These are phyloP conservation scores for Arthrobotrys sphaeroides DNA, from an alignment of 2,329 filamentous ascomycete genomes.

Conservation along the genomic window DNA sequence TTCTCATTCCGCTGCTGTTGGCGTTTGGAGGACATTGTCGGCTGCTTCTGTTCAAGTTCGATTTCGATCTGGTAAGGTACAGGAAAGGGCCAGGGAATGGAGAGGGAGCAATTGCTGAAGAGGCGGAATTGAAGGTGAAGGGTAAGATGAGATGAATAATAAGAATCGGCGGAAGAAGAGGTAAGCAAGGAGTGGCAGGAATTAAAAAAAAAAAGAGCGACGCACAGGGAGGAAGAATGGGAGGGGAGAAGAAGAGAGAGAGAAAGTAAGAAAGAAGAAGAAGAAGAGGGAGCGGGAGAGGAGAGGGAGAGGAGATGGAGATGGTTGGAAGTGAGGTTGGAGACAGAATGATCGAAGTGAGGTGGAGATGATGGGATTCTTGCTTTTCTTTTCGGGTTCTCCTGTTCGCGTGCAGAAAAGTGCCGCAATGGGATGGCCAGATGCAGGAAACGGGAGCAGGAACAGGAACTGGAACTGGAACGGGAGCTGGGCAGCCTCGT, in stretches of 20 bases:
- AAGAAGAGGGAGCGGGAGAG: background rate
- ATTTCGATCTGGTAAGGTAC: background rate
- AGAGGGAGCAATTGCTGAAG: background rate
- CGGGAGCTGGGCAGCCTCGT: no score
- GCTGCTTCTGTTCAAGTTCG: no score
- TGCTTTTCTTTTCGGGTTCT: background rate
- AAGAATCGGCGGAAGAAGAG: background rate
- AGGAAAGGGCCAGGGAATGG: no score
- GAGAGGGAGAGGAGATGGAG: background rate
- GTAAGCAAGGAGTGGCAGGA: constrained; percentile 6
- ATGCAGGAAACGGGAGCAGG: background rate
- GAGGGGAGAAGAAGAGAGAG: background rate
- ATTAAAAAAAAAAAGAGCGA: background rate
- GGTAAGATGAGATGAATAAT: background rate
- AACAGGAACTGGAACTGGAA: background rate
- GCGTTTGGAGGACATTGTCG: constrained; percentile 70
- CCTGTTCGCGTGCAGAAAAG: constrained; percentile 44
- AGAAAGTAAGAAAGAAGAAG: background rate
- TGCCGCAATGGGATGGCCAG: background rate
- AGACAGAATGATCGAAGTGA: no score
- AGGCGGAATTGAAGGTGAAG: constrained; percentile 60
- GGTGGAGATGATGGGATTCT: constrained; percentile 10
- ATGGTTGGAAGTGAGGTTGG: background rate
- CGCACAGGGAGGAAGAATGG: no score
- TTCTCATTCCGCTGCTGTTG: constrained; percentile 98